Base-by-base conservation (phyloP, 176 grass and related monocot species). In the Olyra latifolia region DNA sequence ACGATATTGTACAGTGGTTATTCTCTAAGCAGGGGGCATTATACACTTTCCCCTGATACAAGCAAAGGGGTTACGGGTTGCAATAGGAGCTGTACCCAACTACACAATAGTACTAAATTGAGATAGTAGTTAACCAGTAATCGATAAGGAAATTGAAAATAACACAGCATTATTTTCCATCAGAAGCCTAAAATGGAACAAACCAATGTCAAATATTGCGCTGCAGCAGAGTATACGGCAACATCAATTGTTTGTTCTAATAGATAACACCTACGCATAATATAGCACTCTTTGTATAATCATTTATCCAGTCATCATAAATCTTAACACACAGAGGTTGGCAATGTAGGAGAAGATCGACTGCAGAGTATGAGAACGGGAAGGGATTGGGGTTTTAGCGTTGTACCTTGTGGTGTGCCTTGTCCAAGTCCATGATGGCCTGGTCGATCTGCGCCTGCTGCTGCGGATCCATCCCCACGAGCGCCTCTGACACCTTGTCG, bases 381-480 rank as follows among this genome's bases (percentile, higher is more conserved):
- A 5, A 89, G 17, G 32, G 43, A 35, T 46, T n/a, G 44, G n/a
- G 66, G 30, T 42, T 78, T 61, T 47, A n/a, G 13, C 48, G 48
- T 41, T 63, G 65, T 75, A 78, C 96, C 90, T 93, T 99, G 84
- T 95, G 91, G 66, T 85, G 90, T 23, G 88, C 90, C 78, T 95
- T 99, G 88, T 99, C 92, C 86, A 99, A 78, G 83, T 95, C 96
- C 77, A 99, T 99, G 86, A 99, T 91, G 69, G 96, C 92, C 84
- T 95, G 96, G 87, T 99, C 96, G 83, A 99, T 99, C 79, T 99
- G 96, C 62, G 80, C 62, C 80, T 99, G 96, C n/a, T 92, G 92
- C 60, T 71, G 81, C 74, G 92, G 96, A 83, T 99, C 96, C 96
- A 99, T 95, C 54, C 96, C 96, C 60, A 95, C 78, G 11, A 99